Conservation (phyloP, 139 green algal genomes). For the Asterochloris erici region DNA sequence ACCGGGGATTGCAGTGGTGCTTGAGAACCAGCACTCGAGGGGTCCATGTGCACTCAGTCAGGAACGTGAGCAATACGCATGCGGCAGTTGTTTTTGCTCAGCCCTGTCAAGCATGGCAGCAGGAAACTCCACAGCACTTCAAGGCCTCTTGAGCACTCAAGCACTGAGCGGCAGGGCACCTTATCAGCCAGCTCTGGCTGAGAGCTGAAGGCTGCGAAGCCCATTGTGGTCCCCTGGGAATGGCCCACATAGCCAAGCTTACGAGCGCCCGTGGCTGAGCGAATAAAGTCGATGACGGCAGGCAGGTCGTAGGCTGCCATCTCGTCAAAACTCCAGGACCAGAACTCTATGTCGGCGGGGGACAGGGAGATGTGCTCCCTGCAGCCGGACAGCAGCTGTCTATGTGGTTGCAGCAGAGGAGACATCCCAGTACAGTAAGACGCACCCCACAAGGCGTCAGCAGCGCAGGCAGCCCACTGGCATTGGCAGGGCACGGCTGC, state of each 20-base stretch:
- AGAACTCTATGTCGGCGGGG: constrained; percentile 42
- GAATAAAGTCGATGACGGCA: constrained; percentile 49
- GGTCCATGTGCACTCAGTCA: too few species aligned
- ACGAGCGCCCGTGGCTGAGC: constrained; percentile 32
- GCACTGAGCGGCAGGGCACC: background rate
- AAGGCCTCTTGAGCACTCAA: background rate
- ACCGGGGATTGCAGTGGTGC: too few species aligned
- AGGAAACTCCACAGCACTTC: too few species aligned
- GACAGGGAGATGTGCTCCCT: constrained; percentile 42
- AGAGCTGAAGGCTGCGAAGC: constrained; percentile 49
- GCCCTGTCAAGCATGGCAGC: too few species aligned
- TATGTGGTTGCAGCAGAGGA: too few species aligned
- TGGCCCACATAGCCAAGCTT: constrained; percentile 30
- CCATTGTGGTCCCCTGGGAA: constrained; percentile 61
- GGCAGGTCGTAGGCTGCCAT: constrained; percentile 69
- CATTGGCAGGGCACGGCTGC: too few species aligned
- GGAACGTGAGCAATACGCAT: too few species aligned
- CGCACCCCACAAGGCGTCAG: too few species aligned
- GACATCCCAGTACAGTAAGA: too few species aligned
- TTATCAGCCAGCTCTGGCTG: constrained; percentile 29
- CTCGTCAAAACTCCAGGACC: constrained; percentile 58
- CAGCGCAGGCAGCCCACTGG: too few species aligned
- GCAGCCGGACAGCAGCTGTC: background rate
- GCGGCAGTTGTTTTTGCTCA: too few species aligned
- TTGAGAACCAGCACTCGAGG: too few species aligned